Percentiles rank a stretch among this genome's conserved stretches.
Evolutionary conservation across 2,329 filamentous ascomycete species (phyloP).

Genomic region (Proliferodiscus dingleyae): DNA sequence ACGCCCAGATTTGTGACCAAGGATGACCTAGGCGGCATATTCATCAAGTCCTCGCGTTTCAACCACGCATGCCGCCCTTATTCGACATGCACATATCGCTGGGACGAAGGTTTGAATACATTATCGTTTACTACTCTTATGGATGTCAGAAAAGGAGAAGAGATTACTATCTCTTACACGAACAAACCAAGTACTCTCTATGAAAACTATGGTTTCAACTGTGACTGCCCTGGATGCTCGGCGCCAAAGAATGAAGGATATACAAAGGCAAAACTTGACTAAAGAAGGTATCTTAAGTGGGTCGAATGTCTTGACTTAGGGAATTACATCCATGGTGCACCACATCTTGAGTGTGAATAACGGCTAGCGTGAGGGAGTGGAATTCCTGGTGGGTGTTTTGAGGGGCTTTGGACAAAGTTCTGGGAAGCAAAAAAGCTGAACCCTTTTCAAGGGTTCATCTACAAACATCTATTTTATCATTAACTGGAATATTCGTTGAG

Average conservation of each 20-base stretch:
- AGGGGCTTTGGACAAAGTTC: too few relatives aligned
- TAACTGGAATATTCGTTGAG: too few relatives aligned
- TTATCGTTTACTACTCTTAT: conserved; percentile 40
- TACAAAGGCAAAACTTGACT: too few relatives aligned
- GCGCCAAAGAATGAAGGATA: background rate
- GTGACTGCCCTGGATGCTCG: conserved; percentile 44
- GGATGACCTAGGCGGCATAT: conserved; percentile 35
- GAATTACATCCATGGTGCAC: too few relatives aligned
- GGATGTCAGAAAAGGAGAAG: conserved; percentile 39
- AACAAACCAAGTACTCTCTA: conserved; percentile 36
- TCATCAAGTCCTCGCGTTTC: conserved; percentile 49
- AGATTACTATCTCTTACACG: conserved; percentile 50
- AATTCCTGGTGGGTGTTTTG: too few relatives aligned
- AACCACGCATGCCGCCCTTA: conserved; percentile 51
- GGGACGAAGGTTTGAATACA: conserved; percentile 27
- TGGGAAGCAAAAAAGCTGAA: too few relatives aligned
- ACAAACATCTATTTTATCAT: too few relatives aligned
- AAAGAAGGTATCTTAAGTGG: too few relatives aligned
- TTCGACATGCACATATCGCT: conserved; percentile 39
- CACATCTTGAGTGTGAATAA: too few relatives aligned
- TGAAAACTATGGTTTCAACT: conserved; percentile 47
- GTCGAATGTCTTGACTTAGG: too few relatives aligned
- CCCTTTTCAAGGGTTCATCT: too few relatives aligned
- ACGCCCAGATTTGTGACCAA: conserved; percentile 17
- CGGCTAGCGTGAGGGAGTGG: too few relatives aligned